Base-by-base conservation (phyloP, 2,329 filamentous ascomycete genomes). In the Plenodomus biglobosus region DNA sequence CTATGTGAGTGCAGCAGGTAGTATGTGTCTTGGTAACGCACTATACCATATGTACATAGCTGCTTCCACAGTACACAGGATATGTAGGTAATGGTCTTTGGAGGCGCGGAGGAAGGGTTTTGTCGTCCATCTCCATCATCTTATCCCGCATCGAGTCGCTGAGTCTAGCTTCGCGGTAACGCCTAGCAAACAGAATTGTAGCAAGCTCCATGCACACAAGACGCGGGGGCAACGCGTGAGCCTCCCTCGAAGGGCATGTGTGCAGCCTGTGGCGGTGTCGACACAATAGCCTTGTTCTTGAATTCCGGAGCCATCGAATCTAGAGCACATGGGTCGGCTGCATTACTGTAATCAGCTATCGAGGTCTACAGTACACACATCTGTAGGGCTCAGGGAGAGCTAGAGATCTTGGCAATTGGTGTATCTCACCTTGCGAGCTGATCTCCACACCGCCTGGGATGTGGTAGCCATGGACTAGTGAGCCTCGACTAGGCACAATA, bases 161-260 rank as follows among this genome's bases (percentile, higher is more conserved):
- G n/a, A 72, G n/a, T 30, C 42, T 56, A 2, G 64, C 48, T 2
- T 64, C 62, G 24, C 49, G 57, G 47, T 75, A 80, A 17, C 75
- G 61, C 0, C 72, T 70, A 58, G 83, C 81, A 59, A 85, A 81
- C 3, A 73, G 61, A 0, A 78, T 76, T 0, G 76, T 69, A 0
- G 72, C 76, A 17, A 80, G 63, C 57, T 84, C 80, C 63, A 80
- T 79, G 15, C 71, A 69, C 0, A 86, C 85, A 55, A 88, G 81
- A 58, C 88, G 85, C 2, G 83, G 80, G 0, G 55, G 86, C 88
- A 71, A 85, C 83, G 20, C 85, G 75, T 0, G 85, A 83, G 0
- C 85, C 85, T 15, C 80, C 85, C 1, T 84, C 82, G 65, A 88
- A 88, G 0, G 85, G 83, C 76, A 83, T 83, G 52, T 85, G 87